Conservation (phyloP, 2,329 filamentous ascomycete species). For the Rhynchosporium secalis region DNA sequence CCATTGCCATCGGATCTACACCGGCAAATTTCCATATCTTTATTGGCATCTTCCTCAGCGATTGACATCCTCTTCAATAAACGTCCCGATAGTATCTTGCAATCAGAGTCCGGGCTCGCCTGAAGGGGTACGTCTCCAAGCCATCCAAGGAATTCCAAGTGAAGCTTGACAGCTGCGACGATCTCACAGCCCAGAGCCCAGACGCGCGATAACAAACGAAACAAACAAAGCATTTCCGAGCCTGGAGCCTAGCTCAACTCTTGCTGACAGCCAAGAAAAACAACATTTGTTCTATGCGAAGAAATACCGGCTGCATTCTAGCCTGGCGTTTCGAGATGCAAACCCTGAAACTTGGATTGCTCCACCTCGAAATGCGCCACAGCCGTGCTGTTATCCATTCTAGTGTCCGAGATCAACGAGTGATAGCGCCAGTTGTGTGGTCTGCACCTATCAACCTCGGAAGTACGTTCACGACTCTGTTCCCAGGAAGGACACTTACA, state of each 20-base stretch:
- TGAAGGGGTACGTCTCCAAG: conserved; percentile 5
- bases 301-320: background rate
- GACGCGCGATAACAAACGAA: conserved; percentile 11
- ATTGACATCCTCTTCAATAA: background rate
- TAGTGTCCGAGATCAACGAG: conserved; percentile 1
- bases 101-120: background rate
- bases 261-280: conserved; percentile 7
- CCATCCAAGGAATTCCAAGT: conserved; percentile 3
- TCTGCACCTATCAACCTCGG: background rate
- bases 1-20: background rate
- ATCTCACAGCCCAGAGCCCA: background rate
- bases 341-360: background rate
- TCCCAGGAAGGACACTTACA: too few relatives aligned
- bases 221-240: background rate
- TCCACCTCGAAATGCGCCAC: conserved; percentile 7
- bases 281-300: background rate
- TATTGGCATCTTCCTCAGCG: background rate
- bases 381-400: background rate
- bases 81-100: conserved; percentile 1
- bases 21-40: background rate
- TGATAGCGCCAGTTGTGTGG: background rate
- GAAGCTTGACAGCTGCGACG: conserved; percentile 1
- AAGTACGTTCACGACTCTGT: background rate
- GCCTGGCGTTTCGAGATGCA: conserved; percentile 2
- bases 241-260: background rate